A percentile compares a stretch with the other conserved stretches of the same genome.
phyloP scores from a whole-genome alignment of 768 basidiomycete genomes.

The Panaeolus papilionaceus region DNA sequence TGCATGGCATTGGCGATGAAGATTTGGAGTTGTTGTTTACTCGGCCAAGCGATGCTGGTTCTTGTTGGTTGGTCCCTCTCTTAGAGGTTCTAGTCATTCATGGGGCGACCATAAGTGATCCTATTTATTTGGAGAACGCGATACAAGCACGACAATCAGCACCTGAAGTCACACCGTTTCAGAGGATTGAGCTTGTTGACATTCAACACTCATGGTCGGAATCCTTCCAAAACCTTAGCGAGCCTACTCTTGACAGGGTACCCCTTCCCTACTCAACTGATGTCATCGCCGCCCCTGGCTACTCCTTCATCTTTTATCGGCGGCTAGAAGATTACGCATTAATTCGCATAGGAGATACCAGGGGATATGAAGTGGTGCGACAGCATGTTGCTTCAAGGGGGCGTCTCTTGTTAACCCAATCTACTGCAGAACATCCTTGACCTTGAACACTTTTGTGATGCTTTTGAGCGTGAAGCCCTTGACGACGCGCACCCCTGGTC shows the following conservation, averaged over 20 bases:
- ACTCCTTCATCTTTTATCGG: neutral
- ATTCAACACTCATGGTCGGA: no score
- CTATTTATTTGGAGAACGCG: neutral
- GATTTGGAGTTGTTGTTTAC: neutral
- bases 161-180: neutral
- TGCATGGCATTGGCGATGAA: neutral
- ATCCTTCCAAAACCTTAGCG: no score
- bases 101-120: neutral
- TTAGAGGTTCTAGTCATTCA: constrained; percentile 1
- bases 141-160: neutral
- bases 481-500: neutral
- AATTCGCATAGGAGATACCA: neutral
- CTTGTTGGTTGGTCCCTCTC: neutral
- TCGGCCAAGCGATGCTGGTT: neutral
- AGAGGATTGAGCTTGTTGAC: neutral
- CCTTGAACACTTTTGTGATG: neutral
- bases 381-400: neutral
- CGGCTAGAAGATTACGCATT: neutral
- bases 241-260: no score
- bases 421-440: neutral
- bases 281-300: neutral
- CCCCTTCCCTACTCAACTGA: no score
- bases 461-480: neutral
- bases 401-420: no score
- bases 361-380: neutral